These are phyloP conservation scores for Saitozyma podzolica DNA, from an alignment of 768 basidiomycete species.

Conservation along the genomic window DNA sequence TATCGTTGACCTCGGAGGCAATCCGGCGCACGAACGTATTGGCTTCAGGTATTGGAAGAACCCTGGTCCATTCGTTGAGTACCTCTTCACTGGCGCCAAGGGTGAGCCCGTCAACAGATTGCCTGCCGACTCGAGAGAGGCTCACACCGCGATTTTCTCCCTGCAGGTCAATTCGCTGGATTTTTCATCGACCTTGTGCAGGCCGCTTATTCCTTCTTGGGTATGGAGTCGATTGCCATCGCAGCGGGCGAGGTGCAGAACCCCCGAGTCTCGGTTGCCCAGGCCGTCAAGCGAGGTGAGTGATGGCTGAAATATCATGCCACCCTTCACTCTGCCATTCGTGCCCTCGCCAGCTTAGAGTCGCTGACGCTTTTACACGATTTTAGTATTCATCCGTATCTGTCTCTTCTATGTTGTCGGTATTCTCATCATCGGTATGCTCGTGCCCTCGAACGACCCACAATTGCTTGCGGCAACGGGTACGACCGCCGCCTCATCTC, in stretches of 20 bases:
- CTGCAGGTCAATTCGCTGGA: too few relatives aligned
- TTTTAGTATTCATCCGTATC: constrained; percentile 36
- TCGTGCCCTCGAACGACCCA: constrained; percentile 33
- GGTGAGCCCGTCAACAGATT: too few relatives aligned
- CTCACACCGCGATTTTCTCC: too few relatives aligned
- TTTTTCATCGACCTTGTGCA: not conserved
- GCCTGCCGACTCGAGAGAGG: too few relatives aligned
- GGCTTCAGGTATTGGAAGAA: constrained; percentile 20
- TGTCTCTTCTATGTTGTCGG: constrained; percentile 7
- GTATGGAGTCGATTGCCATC: constrained; percentile 22
- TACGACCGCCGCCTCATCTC: constrained; percentile 49
- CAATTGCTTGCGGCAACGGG: constrained; percentile 13
- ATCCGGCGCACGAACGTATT: constrained; percentile 3
- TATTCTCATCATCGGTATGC: constrained; percentile 48
- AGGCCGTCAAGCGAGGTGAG: constrained; percentile 17
- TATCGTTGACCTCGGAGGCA: constrained; percentile 15
- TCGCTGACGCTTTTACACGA: not conserved
- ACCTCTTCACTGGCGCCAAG: too few relatives aligned
- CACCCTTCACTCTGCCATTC: too few relatives aligned
- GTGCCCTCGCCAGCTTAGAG: too few relatives aligned
- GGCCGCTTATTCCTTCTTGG: constrained; percentile 3
- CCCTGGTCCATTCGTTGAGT: not conserved
- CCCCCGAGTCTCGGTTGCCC: constrained; percentile 28
- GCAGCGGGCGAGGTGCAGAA: constrained; percentile 42
- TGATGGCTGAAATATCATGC: not conserved